Evolutionary conservation across 257 asterid species (phyloP), one percentile per base, ranked within the genome.

Genomic region (Ocimum tenuiflorum): DNA sequence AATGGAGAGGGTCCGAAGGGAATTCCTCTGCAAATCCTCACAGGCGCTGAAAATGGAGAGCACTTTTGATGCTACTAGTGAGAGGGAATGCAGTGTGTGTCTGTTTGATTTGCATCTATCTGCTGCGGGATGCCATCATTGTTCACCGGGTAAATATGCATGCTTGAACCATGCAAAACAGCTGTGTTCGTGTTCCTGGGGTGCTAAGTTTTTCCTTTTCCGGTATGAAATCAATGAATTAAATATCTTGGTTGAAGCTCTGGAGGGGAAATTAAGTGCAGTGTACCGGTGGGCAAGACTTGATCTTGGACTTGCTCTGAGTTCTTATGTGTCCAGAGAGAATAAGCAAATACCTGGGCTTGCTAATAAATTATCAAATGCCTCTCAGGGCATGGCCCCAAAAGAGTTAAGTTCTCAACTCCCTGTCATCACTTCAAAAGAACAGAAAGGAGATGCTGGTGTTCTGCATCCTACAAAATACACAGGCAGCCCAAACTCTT

Each of bases 211-310:
- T 80, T 89, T 89, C 74, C 97, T 92, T 56, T 89, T 86, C 69
- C 97, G 99, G 29, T 92, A 88, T 63, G 95, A 86, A 75, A 71
- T 89, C 68, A 79, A 64, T 57, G 99, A 92, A 65, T 74, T 92
- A 69, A 89, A 84, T 72, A 70, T 92, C 63, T 73, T 92, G 84
- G 97, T 89, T 72, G 96, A 92, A 60, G 99, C 99, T 70, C 77
- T 92, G 86, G 99, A 89, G 78, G 99, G 99, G 59, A 92, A 92
- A 81, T 80, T 92, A 56, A 89, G 99, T 82, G 86, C 99, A 47
- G 81, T 92, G 57, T 89, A 92, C 83, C 77, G 97, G 70, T 92
- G 99, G 99, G 99, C 97, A 71, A 89, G 88, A 75, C 89, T 75
- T 67, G 96, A 92, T 82, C 83, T 92, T 15, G 97, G 99, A 71